A percentile compares a stretch with the other conserved stretches of the same genome.
Conservation (phyloP, 345 rosid genomes). For the Eucalyptus sp. region DNA sequence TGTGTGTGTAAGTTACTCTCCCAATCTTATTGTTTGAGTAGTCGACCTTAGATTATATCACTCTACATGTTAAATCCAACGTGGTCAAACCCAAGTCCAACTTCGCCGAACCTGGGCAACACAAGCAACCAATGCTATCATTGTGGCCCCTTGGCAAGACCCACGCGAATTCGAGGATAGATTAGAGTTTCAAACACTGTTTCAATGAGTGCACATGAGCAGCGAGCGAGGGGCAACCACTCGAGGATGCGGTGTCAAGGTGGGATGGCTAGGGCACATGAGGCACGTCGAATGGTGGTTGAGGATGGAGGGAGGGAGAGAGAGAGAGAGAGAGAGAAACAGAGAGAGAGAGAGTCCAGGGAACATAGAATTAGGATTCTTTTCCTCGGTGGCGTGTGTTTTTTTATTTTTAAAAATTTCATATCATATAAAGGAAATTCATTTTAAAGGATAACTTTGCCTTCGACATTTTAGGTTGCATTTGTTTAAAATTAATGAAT, state of each 20-base stretch:
- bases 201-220: not conserved
- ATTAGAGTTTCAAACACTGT: not conserved
- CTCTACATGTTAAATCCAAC: not conserved
- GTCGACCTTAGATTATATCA: too few species aligned
- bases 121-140: not conserved
- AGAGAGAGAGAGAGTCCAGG: too few species aligned
- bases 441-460: not conserved
- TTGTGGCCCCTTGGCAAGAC: not conserved
- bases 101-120: not conserved
- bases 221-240: not conserved
- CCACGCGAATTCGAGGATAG: not conserved
- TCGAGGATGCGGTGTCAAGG: not conserved
- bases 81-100: not conserved
- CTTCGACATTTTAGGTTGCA: too few species aligned
- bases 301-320: not conserved
- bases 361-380: too few species aligned
- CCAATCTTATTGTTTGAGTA: rapidly evolving
- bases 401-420: too few species aligned
- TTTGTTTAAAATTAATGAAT: too few species aligned
- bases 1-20: too few species aligned
- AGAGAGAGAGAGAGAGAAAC: too few species aligned
- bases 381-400: not conserved
- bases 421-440: too few species aligned
- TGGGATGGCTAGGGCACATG: not conserved
- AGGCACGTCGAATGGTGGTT: not conserved